Base-by-base conservation (phyloP, 805 yeast genomes). In the Saturnispora galanensis region DNA sequence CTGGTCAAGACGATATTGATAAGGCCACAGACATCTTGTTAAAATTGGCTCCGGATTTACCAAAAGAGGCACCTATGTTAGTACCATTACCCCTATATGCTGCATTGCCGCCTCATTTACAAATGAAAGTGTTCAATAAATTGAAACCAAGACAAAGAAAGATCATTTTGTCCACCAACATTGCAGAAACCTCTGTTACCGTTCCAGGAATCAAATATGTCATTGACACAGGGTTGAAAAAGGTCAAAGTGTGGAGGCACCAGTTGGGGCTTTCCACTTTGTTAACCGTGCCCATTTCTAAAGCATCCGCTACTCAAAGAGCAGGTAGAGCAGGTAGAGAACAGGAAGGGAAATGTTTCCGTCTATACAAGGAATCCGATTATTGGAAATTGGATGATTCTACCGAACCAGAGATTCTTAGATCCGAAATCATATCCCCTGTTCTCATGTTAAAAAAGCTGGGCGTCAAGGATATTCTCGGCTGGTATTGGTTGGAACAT, bases 261-360 rank as follows among this genome's bases (percentile, higher is more conserved):
- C 88, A 82, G 53, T 66, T 93, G 34, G 97, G 97, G 0, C 71
- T 93, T 31, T 90, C 96, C n/a, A 84, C 97, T 0, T 73, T 93
- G 56, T 66, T 93, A 42, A 89, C 96, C 0, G 87, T 93, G 0
- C 93, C 98, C 1, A 81, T 93, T 17, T 88, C 97, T 0, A 86
- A 84, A 56, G 95, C 97, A 0, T 84, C 95, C 34, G 98, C 97
- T 0, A 76, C 84, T 31, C 99, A 93, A 67, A 71, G 99, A 64
- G 79, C 89, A 38, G 99, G 98, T 76, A 85, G 98, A 76, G 98
- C 98, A 45, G 98, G 98, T 69, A 90, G 98, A 77, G 90, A 97
- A 6, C 78, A 96, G 58, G 96, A 97, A 12, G 98, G 98, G 60
- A 90, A 93, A 64, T 90, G 97, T 66, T 93, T 71, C 63, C 67